Evolutionary conservation across 345 rosid genomes (phyloP).

Genomic region (Pistacia vera): DNA sequence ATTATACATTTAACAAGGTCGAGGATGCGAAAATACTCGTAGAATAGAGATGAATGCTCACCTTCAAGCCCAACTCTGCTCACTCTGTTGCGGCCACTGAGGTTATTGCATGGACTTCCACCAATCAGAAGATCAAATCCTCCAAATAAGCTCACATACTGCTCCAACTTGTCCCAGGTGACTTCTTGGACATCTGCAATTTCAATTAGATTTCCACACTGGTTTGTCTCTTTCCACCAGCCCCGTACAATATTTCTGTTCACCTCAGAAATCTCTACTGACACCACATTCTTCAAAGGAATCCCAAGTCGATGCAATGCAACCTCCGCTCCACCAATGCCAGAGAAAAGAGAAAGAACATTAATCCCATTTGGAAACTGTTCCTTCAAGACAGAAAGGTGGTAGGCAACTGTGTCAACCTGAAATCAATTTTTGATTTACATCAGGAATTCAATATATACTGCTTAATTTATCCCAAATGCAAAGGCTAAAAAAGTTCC

Average conservation of each 20-base stretch:
- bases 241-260: conserved; percentile 18
- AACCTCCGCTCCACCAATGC: conserved; percentile 40
- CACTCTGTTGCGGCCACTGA: conserved; percentile 27
- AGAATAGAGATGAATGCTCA: conserved; percentile 34
- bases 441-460: neutral
- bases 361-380: conserved; percentile 21
- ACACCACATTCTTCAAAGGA: conserved; percentile 24
- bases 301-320: conserved; percentile 28
- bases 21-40: conserved; percentile 26
- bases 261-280: conserved; percentile 29
- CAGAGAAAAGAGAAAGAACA: conserved; percentile 28
- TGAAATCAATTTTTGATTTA: neutral
- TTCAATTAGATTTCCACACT: conserved; percentile 14
- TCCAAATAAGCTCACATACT: conserved; percentile 21
- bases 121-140: conserved; percentile 39
- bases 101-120: conserved; percentile 29
- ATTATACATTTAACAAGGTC: conserved; percentile 15
- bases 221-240: conserved; percentile 35
- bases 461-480: neutral
- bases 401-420: conserved; percentile 30
- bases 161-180: neutral
- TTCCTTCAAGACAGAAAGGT: conserved; percentile 19
- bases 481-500: no score
- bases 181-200: conserved; percentile 18
- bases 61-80: conserved; percentile 34